Conservation (phyloP, 805 yeast species). For the Myxozyma udenii region DNA sequence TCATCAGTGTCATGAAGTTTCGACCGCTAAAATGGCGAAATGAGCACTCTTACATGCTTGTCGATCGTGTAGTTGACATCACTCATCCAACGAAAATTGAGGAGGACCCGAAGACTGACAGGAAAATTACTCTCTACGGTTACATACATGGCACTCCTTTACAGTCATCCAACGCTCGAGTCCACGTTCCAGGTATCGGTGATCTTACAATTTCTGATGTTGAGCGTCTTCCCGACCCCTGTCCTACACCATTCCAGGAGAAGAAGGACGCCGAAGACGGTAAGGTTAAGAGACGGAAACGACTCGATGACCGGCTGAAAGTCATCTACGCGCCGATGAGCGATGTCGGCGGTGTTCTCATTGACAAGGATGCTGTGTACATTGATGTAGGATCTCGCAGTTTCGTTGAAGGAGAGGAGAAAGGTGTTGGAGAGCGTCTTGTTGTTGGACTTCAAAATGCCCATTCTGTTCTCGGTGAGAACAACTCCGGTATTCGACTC, state of each 20-base stretch:
- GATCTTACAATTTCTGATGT: constrained; percentile 72
- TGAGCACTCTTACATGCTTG: constrained; percentile 91
- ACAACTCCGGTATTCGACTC: constrained; percentile 67
- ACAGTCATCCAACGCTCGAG: constrained; percentile 61
- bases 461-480: constrained; percentile 55
- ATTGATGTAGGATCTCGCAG: constrained; percentile 65
- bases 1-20: constrained; percentile 95
- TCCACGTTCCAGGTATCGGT: constrained; percentile 95
- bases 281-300: constrained; percentile 65
- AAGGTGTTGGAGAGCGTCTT: constrained; percentile 81
- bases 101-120: constrained; percentile 74
- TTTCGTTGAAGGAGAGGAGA: constrained; percentile 55
- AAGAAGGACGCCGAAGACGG: constrained; percentile 78
- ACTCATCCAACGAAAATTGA: constrained; percentile 87
- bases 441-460: constrained; percentile 80
- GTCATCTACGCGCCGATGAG: constrained; percentile 98
- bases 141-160: constrained; percentile 92
- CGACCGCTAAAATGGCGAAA: constrained; percentile 99
- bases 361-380: constrained; percentile 96
- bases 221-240: constrained; percentile 95
- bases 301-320: constrained; percentile 91
- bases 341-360: constrained; percentile 97
- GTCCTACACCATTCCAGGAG: constrained; percentile 93
- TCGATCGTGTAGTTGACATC: constrained; percentile 87
- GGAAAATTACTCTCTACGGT: constrained; percentile 90